Conservation (phyloP, 495 filamentous ascomycete species). For the Xylaria nigripes region DNA sequence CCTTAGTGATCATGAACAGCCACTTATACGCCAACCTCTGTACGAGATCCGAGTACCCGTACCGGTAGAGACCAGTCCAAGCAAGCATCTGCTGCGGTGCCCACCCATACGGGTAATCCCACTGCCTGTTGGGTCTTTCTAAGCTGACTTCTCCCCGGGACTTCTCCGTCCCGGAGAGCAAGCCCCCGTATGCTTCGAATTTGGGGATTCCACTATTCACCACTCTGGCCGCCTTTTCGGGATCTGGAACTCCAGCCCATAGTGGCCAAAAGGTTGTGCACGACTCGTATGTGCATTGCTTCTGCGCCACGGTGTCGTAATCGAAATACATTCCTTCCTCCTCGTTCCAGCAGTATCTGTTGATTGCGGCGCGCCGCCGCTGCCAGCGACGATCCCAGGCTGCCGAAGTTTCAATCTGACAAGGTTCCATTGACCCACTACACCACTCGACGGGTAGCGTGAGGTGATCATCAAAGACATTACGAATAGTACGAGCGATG, state of each 20-base stretch:
- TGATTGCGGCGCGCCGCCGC: conserved; percentile 68
- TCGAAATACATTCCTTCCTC: conserved; percentile 93
- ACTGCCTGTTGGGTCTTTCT: conserved; percentile 86
- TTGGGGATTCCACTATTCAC: conserved; percentile 70
- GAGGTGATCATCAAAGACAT: conserved; percentile 69
- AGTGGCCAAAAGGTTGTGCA: conserved; percentile 94
- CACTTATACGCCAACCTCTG: conserved; percentile 87
- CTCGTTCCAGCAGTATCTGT: conserved; percentile 87
- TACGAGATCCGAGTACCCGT: conserved; percentile 82
- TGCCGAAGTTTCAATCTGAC: conserved; percentile 67
- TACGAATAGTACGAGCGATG: conserved; percentile 74
- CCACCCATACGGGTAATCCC: conserved; percentile 98
- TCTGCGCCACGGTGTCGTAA: conserved; percentile 74
- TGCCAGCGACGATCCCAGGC: conserved; percentile 81
- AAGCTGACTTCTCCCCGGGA: conserved; percentile 72
- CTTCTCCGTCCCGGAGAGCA: conserved; percentile 82
- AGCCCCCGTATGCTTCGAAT: conserved; percentile 78
- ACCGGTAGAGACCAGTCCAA: conserved; percentile 83
- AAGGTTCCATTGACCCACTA: conserved; percentile 45
- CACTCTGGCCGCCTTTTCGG: conserved; percentile 68
- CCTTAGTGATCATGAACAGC: conserved; percentile 95
- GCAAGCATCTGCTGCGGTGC: conserved; percentile 97
- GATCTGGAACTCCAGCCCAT: conserved; percentile 81
- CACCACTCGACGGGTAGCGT: conserved; percentile 73
- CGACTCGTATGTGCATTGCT: conserved; percentile 72